phyloP scores from a whole-genome alignment of 768 basidiomycete species.

The Rhizopogon rudus region DNA sequence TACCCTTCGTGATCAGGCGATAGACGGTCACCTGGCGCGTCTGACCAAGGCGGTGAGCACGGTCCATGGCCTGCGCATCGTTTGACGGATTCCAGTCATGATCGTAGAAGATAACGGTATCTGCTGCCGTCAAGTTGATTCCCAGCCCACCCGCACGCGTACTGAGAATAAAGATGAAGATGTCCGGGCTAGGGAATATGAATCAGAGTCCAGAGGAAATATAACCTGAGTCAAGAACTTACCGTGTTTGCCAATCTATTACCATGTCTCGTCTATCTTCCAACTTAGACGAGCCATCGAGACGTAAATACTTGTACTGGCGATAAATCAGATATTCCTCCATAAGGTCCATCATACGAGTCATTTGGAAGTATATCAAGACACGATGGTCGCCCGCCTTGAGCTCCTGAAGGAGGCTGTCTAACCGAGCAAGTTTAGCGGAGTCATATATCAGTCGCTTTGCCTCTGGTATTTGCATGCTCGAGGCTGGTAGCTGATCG shows the following conservation, averaged over 20 bases:
- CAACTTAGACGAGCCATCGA: conserved; percentile 92
- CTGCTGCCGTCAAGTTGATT: conserved; percentile 85
- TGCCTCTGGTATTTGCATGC: conserved; percentile 91
- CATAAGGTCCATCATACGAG: conserved; percentile 98
- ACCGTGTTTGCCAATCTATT: conserved; percentile 98
- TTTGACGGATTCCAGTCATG: conserved; percentile 76
- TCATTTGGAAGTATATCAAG: conserved; percentile 99
- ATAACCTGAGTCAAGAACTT: conserved; percentile 14
- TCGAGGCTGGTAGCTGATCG: conserved; percentile 73
- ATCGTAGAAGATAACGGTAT: conserved; percentile 23
- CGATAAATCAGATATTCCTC: conserved; percentile 97
- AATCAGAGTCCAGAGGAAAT: neutral
- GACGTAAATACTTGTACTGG: conserved; percentile 89
- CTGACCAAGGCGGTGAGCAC: conserved; percentile 94
- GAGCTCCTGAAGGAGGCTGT: conserved; percentile 84
- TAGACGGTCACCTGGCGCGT: conserved; percentile 97
- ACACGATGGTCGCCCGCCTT: conserved; percentile 93
- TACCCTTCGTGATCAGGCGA: conserved; percentile 88
- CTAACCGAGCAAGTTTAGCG: conserved; percentile 90
- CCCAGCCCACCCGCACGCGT: conserved; percentile 96
- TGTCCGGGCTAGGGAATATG: conserved; percentile 54
- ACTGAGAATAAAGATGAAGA: conserved; percentile 90
- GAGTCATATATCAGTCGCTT: conserved; percentile 96
- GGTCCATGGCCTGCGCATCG: conserved; percentile 98
- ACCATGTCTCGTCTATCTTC: conserved; percentile 99